Evolutionary conservation across 1,284 basidiomycete genomes (phyloP), one percentile per base, ranked within the genome.

Genomic region (Apiotrichum gamsii): DNA sequence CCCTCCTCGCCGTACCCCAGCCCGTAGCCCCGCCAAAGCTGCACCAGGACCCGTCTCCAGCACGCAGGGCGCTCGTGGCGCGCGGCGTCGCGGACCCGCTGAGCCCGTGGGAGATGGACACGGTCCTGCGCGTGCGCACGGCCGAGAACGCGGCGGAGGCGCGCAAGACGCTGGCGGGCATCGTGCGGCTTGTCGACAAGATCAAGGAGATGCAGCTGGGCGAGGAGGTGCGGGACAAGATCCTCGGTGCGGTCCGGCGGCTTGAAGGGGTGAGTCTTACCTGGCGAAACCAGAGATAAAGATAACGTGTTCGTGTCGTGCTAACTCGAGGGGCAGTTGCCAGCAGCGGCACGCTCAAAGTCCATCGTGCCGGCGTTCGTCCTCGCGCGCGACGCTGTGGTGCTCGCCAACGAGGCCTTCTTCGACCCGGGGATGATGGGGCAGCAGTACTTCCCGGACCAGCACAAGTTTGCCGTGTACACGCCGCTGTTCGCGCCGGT

Each of bases 341-440:
- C 45, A 1, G 47, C 32, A 1, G 47, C 47, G 5, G 45, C 53
- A 15, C 33, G 39, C 24, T 28, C 32, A 8, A 19, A 13, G 39
- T 44, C 11, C 47, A 47, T 52, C 14, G 19, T 53, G 8, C 4
- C 40, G 31, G 53, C 80, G 0, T 77, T 91, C 36, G 67, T 74
- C 34, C 76, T 81, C 56, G 85, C 87, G 1, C 77, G 80, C 8
- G 70, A 77, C 51, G 89, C 91, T 0, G 73, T 84, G 28, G 77
- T 75, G 0, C 76, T 86, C 30, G 82, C 91, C 3, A 93, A 89
- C 14, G 78, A 83, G 33, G 95, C 95, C 0, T 98, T 97, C 76
- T 98, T 95, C 75, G 89, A 91, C 67, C 95, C 93, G 0, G 85
- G 83, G 29, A 97, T 98, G 93, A 75, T 98, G 58, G 91, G 87